These are phyloP conservation scores for Lactifluus echinatus DNA, from an alignment of 768 basidiomycete species.

Conservation along the genomic window DNA sequence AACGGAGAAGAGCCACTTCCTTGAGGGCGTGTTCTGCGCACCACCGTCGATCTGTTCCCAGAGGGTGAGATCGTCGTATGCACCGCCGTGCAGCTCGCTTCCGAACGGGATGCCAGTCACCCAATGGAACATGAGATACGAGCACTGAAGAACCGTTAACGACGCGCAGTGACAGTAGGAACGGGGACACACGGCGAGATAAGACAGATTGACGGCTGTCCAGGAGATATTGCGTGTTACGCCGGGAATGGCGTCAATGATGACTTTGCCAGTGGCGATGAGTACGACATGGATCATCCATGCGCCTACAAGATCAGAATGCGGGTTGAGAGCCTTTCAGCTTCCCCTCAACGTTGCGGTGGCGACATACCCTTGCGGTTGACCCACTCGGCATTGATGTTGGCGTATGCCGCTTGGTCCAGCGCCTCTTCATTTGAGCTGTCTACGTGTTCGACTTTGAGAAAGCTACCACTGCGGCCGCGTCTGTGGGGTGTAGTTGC, in stretches of 20 bases:
- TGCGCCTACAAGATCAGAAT: slow-evolving; percentile 51
- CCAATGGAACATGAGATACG: slow-evolving; percentile 98
- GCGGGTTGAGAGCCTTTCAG: not conserved
- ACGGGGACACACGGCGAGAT: slow-evolving; percentile 65
- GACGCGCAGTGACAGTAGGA: not conserved
- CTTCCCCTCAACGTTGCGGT: not conserved
- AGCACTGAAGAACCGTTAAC: slow-evolving; percentile 24
- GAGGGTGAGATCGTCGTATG: slow-evolving; percentile 93
- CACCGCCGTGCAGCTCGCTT: slow-evolving; percentile 77
- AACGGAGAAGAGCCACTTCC: slow-evolving; percentile 90
- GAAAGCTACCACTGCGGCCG: slow-evolving; percentile 61
- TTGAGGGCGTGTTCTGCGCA: slow-evolving; percentile 96
- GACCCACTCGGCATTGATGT: slow-evolving; percentile 90
- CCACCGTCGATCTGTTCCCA: slow-evolving; percentile 99
- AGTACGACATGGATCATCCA: slow-evolving; percentile 97
- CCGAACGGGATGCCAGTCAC: slow-evolving; percentile 96
- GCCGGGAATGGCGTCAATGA: slow-evolving; percentile 89
- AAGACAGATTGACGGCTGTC: slow-evolving; percentile 87
- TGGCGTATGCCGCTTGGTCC: slow-evolving; percentile 73
- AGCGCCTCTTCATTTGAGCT: slow-evolving; percentile 65
- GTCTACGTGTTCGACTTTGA: slow-evolving; percentile 80
- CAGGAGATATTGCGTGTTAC: slow-evolving; percentile 93
- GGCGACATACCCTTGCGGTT: slow-evolving; percentile 69
- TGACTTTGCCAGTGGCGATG: slow-evolving; percentile 81
- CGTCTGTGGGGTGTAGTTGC: slow-evolving; percentile 25